Percentiles rank a stretch among this genome's conserved stretches.
Conservation (phyloP, 495 filamentous ascomycete species). For the Penicillium paradoxum region DNA sequence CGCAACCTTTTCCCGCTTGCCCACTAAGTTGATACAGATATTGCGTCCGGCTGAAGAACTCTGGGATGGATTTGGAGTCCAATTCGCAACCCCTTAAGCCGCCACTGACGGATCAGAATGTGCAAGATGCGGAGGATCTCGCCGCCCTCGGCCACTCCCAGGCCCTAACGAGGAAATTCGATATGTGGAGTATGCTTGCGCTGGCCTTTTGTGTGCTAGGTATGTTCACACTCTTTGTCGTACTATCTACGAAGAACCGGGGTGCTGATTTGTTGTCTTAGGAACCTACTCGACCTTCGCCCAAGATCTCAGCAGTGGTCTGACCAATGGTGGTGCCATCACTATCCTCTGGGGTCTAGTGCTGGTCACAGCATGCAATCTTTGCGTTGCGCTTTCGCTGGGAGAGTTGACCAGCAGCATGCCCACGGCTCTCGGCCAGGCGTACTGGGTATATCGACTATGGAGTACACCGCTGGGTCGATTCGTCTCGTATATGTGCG, state of each 20-base stretch:
- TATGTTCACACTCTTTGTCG: conserved; percentile 6
- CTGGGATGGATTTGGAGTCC: conserved; percentile 33
- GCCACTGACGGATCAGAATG: conserved; percentile 20
- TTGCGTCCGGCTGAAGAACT: conserved; percentile 10
- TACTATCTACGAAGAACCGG: neutral
- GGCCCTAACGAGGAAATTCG: conserved; percentile 45
- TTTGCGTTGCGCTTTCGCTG: conserved; percentile 46
- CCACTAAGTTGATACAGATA: conserved; percentile 14
- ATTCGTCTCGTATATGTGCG: conserved; percentile 46
- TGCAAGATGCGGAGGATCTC: conserved; percentile 43
- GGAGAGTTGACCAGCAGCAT: conserved; percentile 47
- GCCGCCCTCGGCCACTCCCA: conserved; percentile 50
- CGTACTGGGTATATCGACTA: conserved; percentile 44
- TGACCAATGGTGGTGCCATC: conserved; percentile 44
- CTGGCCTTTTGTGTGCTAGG: conserved; percentile 46
- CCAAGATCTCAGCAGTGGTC: conserved; percentile 41
- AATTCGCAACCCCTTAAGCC: conserved; percentile 30
- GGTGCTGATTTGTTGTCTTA: conserved; percentile 1
- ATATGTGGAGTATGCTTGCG: conserved; percentile 44
- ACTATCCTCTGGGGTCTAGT: conserved; percentile 49
- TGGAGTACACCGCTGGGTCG: conserved; percentile 35
- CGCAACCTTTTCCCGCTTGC: conserved; percentile 9
- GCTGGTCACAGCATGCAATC: conserved; percentile 42
- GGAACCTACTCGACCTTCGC: conserved; percentile 47
- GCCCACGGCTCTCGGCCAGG: conserved; percentile 46